These are phyloP conservation scores for Myriosclerotinia scirpicola DNA, from an alignment of 2,329 filamentous ascomycete species.

Conservation along the genomic window DNA sequence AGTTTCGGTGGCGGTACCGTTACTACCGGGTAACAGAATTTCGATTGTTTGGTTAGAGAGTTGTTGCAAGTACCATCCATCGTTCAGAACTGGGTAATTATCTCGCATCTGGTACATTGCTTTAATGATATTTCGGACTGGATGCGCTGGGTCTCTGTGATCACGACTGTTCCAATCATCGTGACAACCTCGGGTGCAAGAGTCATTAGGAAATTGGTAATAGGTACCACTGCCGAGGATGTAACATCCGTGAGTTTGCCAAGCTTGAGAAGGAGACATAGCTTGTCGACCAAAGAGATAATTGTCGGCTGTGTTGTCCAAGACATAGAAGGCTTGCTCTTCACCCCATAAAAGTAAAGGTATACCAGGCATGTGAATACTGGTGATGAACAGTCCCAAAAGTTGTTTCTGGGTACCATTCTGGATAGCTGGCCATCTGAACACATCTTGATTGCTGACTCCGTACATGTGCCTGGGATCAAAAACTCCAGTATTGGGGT, in stretches of 20 bases:
- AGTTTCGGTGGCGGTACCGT: conserved; percentile 53
- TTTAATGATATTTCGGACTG: conserved; percentile 60
- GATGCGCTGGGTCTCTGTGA: conserved; percentile 62
- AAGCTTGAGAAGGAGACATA: conserved; percentile 61
- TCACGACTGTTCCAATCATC: conserved; percentile 59
- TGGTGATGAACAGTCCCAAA: conserved; percentile 58
- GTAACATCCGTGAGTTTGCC: conserved; percentile 66
- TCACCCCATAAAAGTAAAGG: conserved; percentile 63
- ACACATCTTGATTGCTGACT: conserved; percentile 64
- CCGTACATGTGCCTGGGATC: conserved; percentile 66
- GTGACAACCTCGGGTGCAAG: conserved; percentile 54
- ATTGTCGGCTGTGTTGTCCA: conserved; percentile 63
- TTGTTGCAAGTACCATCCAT: conserved; percentile 55
- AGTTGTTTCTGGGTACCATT: conserved; percentile 58
- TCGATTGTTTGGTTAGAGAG: conserved; percentile 57
- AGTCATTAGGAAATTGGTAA: conserved; percentile 56
- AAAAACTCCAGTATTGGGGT: conserved; percentile 59
- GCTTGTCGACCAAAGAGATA: conserved; percentile 65
- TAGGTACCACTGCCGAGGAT: conserved; percentile 56
- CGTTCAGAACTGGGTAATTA: conserved; percentile 57
- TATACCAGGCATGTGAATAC: conserved; percentile 60
- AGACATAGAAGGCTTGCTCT: conserved; percentile 63
- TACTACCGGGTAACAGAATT: conserved; percentile 53
- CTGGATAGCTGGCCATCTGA: conserved; percentile 60
- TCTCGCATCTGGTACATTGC: conserved; percentile 60